Percentiles rank a stretch among this genome's conserved stretches.
phyloP scores from a whole-genome alignment of 2,329 filamentous ascomycete genomes.

The Hypoxylon sp. region DNA sequence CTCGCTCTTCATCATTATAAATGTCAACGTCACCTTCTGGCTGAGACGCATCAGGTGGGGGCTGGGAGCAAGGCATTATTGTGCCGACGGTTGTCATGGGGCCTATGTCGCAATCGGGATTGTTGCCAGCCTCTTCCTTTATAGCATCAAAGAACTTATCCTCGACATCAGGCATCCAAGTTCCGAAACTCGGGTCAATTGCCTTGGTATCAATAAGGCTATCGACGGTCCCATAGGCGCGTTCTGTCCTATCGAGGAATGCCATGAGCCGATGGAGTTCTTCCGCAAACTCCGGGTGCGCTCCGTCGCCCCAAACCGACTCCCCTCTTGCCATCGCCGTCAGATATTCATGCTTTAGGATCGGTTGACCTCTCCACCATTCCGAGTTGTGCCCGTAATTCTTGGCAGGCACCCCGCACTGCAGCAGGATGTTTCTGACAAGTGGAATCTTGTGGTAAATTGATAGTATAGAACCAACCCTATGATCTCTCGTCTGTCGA shows the following conservation, averaged over 20 bases:
- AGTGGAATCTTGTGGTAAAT: slow-evolving; percentile 73
- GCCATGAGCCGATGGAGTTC: slow-evolving; percentile 75
- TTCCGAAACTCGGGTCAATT: slow-evolving; percentile 52
- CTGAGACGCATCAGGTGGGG: slow-evolving; percentile 9
- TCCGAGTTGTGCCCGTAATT: slow-evolving; percentile 70
- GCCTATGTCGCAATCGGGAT: slow-evolving; percentile 44
- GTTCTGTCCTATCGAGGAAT: slow-evolving; percentile 72
- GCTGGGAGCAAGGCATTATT: slow-evolving; percentile 38
- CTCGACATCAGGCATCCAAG: slow-evolving; percentile 62
- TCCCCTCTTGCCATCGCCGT: slow-evolving; percentile 54
- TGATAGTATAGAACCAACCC: slow-evolving; percentile 69
- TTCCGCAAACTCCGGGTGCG: slow-evolving; percentile 61
- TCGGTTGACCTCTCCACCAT: slow-evolving; percentile 74
- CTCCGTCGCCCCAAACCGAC: slow-evolving; percentile 52
- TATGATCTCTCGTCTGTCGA: slow-evolving; percentile 56
- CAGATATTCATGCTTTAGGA: slow-evolving; percentile 59
- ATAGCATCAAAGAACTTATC: slow-evolving; percentile 57
- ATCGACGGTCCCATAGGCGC: slow-evolving; percentile 71
- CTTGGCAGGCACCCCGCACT: slow-evolving; percentile 57
- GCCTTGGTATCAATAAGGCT: slow-evolving; percentile 59
- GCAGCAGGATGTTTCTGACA: slow-evolving; percentile 68
- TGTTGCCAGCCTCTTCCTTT: slow-evolving; percentile 36
- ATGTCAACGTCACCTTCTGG: slow-evolving; percentile 44
- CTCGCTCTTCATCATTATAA: slow-evolving; percentile 53
- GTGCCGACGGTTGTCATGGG: slow-evolving; percentile 48